These are phyloP conservation scores for Adansonia grandidieri DNA, from an alignment of 441 rosid species.

Conservation along the genomic window DNA sequence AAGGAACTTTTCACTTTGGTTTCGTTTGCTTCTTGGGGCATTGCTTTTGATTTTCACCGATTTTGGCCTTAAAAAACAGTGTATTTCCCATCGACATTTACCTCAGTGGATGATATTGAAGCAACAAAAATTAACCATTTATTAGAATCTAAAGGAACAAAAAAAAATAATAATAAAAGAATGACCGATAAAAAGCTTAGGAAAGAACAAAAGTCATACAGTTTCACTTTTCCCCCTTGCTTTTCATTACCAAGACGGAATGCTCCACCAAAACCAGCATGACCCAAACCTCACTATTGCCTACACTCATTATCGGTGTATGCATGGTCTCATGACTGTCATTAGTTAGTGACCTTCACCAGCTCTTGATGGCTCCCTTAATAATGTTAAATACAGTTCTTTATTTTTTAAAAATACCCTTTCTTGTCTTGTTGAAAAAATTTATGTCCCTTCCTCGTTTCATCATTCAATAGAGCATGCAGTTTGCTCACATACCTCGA, in stretches of 20 bases:
- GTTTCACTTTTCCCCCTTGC: background rate
- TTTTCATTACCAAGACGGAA: background rate
- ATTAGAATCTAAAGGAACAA: background rate
- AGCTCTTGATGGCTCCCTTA: no score
- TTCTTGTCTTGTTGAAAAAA: background rate
- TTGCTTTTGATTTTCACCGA: constrained; percentile 8
- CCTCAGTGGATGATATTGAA: background rate
- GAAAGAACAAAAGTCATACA: background rate
- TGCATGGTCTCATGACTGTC: no score
- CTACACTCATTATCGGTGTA: no score
- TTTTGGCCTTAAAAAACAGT: background rate
- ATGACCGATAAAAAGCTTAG: background rate
- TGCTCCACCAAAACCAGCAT: no score
- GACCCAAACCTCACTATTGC: no score
- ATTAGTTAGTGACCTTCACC: no score
- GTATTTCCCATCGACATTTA: background rate
- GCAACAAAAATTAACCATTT: background rate
- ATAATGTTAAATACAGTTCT: no score
- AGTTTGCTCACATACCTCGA: background rate
- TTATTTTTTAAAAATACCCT: no score
- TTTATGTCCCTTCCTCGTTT: background rate
- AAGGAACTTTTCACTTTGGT: background rate
- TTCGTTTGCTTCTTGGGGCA: background rate
- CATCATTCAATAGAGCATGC: background rate
- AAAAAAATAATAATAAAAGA: background rate